Base-by-base conservation (phyloP, 129 eudicot species). In the Logfia minima region DNA sequence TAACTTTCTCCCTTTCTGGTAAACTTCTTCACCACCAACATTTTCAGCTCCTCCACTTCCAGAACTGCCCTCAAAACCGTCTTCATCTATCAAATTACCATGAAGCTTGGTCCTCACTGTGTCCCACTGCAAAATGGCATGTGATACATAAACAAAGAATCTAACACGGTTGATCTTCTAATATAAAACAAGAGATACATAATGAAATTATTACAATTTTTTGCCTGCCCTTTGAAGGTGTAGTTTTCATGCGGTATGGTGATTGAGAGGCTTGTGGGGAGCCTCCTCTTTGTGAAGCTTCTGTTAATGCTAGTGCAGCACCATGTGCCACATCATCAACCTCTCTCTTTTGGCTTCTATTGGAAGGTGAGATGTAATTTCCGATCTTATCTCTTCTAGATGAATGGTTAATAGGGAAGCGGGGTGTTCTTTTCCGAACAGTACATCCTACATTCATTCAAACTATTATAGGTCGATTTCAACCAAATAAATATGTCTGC, bases 401-500 rank as follows among this genome's bases (percentile, higher is more conserved):
- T 23, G 85, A 70, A 74, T 64, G 85, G 64, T 83, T 81, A 73
- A 88, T 78, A 48, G 88, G 90, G 58, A 85, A 70, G 18, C 90
- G 90, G 8, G 92, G 90, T 24, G 92, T 88, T 83, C 92, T 86
- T 79, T 84, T 88, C 69, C 87, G 72, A 48, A 83, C 90, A 55
- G 84, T 83, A 76, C 77, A 74, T 37, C 87, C 85, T 84, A 72
- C 31, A 76, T 74, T 29, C n/a, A 43, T 58, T 80, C 14, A 16
- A 74, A n/a, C 63, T 19, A 73, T 65, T 26, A 72, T 6, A 64
- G 6, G 32, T 66, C 53, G 43, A 65, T 23, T 28, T 35, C 68
- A 72, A 79, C 52, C 34, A 79, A 13, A 71, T 21, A 61, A 7
- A 62, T 21, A 45, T 29, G 32, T 62, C 29, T 13, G 7, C 45